Evolutionary conservation across 2,329 filamentous ascomycete species (phyloP).

Genomic region (Cladosporium austrohemisphaericum): DNA sequence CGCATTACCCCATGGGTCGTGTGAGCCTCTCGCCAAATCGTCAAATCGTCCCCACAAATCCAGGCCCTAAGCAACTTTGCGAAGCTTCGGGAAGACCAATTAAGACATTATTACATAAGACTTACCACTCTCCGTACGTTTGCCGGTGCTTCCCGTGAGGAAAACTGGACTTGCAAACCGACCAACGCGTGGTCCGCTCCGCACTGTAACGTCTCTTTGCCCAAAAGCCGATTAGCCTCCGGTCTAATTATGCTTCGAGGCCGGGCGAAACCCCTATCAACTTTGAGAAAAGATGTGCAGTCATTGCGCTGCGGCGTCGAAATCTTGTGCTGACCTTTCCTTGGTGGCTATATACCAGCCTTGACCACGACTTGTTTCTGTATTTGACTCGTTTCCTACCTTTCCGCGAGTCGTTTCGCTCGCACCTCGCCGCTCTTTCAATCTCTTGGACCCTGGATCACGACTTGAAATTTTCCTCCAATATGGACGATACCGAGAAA

Average conservation of each 20-base stretch:
- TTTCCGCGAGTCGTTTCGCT: background rate
- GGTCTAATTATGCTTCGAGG: no score
- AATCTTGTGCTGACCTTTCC: slow-evolving; percentile 5
- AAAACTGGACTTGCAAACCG: background rate
- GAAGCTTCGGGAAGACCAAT: background rate
- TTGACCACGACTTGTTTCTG: no score
- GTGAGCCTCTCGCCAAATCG: no score
- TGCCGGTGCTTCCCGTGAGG: slow-evolving; percentile 2
- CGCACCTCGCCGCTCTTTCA: background rate
- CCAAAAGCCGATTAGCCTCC: background rate
- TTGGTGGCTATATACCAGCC: background rate
- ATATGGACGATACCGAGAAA: slow-evolving; percentile 4
- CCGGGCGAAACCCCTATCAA: background rate
- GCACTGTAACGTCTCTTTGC: background rate
- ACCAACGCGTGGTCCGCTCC: background rate
- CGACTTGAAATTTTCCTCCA: background rate
- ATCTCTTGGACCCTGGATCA: slow-evolving; percentile 4
- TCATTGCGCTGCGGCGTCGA: background rate
- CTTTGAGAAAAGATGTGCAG: slow-evolving; percentile 6
- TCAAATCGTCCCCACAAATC: slow-evolving; percentile 7
- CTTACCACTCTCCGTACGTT: slow-evolving; percentile 3
- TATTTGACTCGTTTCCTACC: background rate
- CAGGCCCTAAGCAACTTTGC: background rate
- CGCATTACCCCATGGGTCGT: slow-evolving; percentile 8
- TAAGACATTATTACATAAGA: slow-evolving; percentile 3